Conservation (phyloP, 176 grass and related monocot species). For the Canna indica region DNA sequence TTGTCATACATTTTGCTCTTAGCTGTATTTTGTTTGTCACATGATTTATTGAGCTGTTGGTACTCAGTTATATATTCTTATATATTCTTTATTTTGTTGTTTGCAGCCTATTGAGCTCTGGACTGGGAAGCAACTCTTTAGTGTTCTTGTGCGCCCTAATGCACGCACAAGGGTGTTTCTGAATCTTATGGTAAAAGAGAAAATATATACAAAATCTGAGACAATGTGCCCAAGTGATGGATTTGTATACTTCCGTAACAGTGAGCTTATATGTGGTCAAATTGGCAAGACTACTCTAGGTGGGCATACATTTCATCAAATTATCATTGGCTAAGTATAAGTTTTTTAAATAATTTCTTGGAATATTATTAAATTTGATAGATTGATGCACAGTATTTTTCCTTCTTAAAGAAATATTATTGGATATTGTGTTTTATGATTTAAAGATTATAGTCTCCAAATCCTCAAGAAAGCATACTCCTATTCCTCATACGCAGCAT, state of each 20-base stretch:
- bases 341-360: neutral
- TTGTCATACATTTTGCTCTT: neutral
- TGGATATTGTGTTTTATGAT: too few species aligned
- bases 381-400: too few species aligned
- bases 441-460: too few species aligned
- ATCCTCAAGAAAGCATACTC: too few species aligned
- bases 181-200: constrained; percentile 76
- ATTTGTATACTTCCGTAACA: constrained; percentile 90
- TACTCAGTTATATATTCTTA: constrained; percentile 11
- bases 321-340: neutral
- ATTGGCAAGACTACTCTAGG: constrained; percentile 87
- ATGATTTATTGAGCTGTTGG: neutral
- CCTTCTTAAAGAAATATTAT: too few species aligned
- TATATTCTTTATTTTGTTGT: constrained; percentile 19
- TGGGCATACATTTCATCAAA: constrained; percentile 28
- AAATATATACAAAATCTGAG: constrained; percentile 46
- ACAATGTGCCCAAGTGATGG: constrained; percentile 86
- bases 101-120: constrained; percentile 91
- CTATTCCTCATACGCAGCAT: too few species aligned
- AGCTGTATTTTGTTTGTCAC: neutral
- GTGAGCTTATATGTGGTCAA: constrained; percentile 83
- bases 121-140: constrained; percentile 93
- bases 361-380: neutral
- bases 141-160: constrained; percentile 82
- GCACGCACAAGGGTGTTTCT: constrained; percentile 78